Percentiles rank a stretch among this genome's conserved stretches.
These are phyloP conservation scores for Agapanthus africanus DNA, from an alignment of 106 monocot genomes.

Conservation along the genomic window DNA sequence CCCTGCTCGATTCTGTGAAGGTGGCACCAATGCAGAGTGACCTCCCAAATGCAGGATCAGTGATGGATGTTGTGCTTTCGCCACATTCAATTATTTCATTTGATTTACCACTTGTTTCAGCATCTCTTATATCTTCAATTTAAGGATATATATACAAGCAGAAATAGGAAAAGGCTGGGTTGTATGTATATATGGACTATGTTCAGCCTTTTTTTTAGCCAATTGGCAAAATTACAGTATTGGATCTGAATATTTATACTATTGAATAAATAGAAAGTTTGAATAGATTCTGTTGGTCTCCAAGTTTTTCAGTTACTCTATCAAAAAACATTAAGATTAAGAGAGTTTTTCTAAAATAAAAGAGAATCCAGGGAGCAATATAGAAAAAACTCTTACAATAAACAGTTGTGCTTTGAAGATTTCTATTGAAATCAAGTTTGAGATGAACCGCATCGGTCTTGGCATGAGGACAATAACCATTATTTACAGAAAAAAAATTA, in stretches of 20 bases:
- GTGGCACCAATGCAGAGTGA: conserved; percentile 32
- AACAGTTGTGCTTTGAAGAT: too few relatives aligned
- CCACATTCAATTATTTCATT: conserved; percentile 54
- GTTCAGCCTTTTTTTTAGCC: not conserved
- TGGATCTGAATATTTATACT: not conserved
- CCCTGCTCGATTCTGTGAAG: conserved; percentile 17
- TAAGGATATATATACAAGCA: conserved; percentile 5
- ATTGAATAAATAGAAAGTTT: not conserved
- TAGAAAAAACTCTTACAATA: too few relatives aligned
- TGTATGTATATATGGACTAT: not conserved
- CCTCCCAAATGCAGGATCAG: conserved; percentile 35
- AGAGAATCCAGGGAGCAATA: too few relatives aligned
- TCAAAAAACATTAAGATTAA: too few relatives aligned
- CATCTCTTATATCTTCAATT: conserved; percentile 13
- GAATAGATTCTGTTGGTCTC: too few relatives aligned
- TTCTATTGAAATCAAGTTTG: too few relatives aligned
- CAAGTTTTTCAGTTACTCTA: too few relatives aligned
- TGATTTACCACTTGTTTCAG: conserved; percentile 45
- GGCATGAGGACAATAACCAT: too few relatives aligned
- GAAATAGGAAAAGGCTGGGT: not conserved
- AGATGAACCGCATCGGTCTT: too few relatives aligned
- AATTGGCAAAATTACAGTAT: too few relatives aligned
- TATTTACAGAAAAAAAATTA: too few relatives aligned
- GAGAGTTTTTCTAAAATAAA: too few relatives aligned
- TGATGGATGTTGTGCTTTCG: conserved; percentile 35